These are phyloP conservation scores for Aspergillus oerlinghausenensis DNA, from an alignment of 2,329 filamentous ascomycete species.

Conservation along the genomic window DNA sequence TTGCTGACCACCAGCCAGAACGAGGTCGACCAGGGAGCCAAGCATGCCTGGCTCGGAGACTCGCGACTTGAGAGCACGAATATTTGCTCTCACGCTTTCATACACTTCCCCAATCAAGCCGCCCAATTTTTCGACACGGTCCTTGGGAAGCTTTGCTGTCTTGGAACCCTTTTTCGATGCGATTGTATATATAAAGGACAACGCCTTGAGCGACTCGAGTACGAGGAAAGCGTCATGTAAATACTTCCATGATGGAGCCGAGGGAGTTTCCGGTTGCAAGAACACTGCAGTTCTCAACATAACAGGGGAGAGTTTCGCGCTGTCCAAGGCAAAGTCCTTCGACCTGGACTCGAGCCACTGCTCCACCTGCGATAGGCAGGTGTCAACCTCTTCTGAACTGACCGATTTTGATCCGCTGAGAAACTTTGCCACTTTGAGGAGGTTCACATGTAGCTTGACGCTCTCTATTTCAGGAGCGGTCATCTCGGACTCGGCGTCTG, in stretches of 20 bases:
- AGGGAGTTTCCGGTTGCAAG: slow-evolving; percentile 19
- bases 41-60: slow-evolving; percentile 39
- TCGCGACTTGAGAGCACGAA: slow-evolving; percentile 32
- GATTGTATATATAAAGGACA: slow-evolving; percentile 29
- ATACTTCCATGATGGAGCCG: slow-evolving; percentile 39
- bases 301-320: slow-evolving; percentile 16
- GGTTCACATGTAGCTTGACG: slow-evolving; percentile 27
- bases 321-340: slow-evolving; percentile 17
- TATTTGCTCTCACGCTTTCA: slow-evolving; percentile 32
- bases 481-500: slow-evolving; percentile 27
- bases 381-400: slow-evolving; percentile 25
- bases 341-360: slow-evolving; percentile 27
- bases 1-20: slow-evolving; percentile 24
- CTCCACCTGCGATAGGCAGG: slow-evolving; percentile 25
- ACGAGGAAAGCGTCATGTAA: slow-evolving; percentile 36
- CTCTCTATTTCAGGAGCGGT: slow-evolving; percentile 33
- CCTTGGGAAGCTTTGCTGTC: slow-evolving; percentile 28
- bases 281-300: slow-evolving; percentile 22
- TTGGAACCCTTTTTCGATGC: slow-evolving; percentile 31
- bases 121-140: slow-evolving; percentile 28
- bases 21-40: slow-evolving; percentile 38
- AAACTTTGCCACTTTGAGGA: slow-evolving; percentile 31
- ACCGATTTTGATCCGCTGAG: slow-evolving; percentile 31
- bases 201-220: slow-evolving; percentile 39
- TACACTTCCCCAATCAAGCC: slow-evolving; percentile 23